Percentiles rank a stretch among this genome's conserved stretches.
Conservation (phyloP, 306 rosid genomes). For the Macrotyloma uniflorum region DNA sequence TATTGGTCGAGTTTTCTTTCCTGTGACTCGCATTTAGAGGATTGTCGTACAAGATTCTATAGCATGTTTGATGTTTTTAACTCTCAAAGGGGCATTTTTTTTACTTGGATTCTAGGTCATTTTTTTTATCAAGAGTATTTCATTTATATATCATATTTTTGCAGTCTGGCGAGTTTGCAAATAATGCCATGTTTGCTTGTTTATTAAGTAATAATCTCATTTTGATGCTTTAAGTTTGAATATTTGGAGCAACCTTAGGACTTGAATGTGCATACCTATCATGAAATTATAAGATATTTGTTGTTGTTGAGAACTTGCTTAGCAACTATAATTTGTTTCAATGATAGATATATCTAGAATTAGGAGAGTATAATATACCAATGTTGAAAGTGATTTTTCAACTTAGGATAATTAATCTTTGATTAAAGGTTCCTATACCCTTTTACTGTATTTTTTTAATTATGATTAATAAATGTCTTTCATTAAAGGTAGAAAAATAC, state of each 20-base stretch:
- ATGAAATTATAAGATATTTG: background rate
- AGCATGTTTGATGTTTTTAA: background rate
- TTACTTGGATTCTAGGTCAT: background rate
- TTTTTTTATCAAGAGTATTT: background rate
- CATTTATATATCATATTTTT: background rate
- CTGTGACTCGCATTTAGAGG: constrained; percentile 8
- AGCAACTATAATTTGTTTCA: background rate
- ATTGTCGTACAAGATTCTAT: constrained; percentile 24
- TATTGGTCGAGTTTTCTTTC: background rate
- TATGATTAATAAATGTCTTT: background rate
- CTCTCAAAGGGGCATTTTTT: background rate
- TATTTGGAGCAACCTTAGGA: constrained; percentile 26
- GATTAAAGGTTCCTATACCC: background rate
- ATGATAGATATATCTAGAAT: background rate
- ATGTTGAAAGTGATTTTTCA: background rate
- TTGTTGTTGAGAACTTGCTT: background rate
- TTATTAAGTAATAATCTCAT: background rate
- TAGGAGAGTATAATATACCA: background rate
- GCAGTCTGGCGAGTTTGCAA: background rate
- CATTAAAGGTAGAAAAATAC: background rate
- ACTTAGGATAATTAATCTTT: background rate
- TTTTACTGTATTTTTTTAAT: background rate
- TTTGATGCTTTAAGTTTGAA: background rate
- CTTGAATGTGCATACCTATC: background rate
- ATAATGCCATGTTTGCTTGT: background rate